Evolutionary conservation across 345 rosid genomes (phyloP), one percentile per base, ranked within the genome.

Genomic region (Arabidopsis suecica): DNA sequence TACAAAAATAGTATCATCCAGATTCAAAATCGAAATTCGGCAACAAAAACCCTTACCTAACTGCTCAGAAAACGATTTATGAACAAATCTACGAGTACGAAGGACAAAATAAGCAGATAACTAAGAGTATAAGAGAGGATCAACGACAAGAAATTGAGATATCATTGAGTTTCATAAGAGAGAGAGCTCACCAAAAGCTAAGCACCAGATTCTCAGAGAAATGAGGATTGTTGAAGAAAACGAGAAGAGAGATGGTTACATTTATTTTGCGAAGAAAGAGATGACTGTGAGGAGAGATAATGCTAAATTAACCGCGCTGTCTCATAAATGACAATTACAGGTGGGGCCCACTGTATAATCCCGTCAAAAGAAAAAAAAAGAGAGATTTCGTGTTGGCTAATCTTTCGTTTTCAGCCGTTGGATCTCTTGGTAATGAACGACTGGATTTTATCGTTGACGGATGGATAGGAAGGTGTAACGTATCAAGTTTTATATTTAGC

Each of bases 101-200:
- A 36, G 32, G 34, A 40, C 5, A 56, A 34, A 36, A 2, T 1
- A 6, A 7, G 11, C 14, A 10, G 3, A 40, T 0, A 16, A 7
- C 36, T 54, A n/a, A 23, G 16, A 16, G 4, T 10, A 55, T 5
- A 68, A 20, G 44, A 9, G 8, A 65, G n/a, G n/a, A 71, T 49
- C 62, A 1, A 57, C 0, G 9, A 36, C 8, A 16, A 47, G 50
- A 1, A 0, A 34, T 6, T 34, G 37, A 36, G 9, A 36, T 3
- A 36, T 36, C 68, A 38, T 57, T 30, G 3, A 28, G 1, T 56
- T 63, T 14, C 9, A 6, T 9, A 14, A 37, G 51, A 65, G 73
- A 67, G 50, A 65, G 77, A 67, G 50, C 81, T 73, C 70, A 78
- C 81, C 78, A 38, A 72, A 72, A 44, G 32, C 11, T 12, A 72